Percentiles rank a stretch among this genome's conserved stretches.
These are phyloP conservation scores for Plasmodium cynomolgi DNA, from an alignment of 169 alveolate species.

Conservation along the genomic window DNA sequence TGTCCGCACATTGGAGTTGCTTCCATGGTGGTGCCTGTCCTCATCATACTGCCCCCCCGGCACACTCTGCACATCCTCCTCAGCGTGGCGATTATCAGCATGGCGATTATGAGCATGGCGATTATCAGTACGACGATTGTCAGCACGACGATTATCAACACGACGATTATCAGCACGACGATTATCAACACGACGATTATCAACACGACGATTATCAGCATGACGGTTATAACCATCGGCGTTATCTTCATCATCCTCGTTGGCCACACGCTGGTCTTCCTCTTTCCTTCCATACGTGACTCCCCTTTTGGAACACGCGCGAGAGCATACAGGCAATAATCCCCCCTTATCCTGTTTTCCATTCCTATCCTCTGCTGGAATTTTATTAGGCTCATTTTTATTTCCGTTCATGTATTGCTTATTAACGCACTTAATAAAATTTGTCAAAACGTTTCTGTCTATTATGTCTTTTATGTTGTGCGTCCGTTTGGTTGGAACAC, in stretches of 20 bases:
- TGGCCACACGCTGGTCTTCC: neutral
- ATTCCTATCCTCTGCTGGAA: neutral
- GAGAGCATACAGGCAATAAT: neutral
- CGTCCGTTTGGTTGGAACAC: neutral
- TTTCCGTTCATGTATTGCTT: neutral
- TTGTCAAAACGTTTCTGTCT: slow-evolving; percentile 22
- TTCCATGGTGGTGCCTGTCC: neutral
- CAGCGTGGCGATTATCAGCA: no score
- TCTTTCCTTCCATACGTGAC: neutral
- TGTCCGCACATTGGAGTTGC: neutral
- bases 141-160: no score
- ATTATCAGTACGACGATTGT: no score
- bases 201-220: neutral
- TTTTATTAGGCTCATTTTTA: neutral
- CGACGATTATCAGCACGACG: no score
- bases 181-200: no score
- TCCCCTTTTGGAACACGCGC: neutral
- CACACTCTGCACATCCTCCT: no score
- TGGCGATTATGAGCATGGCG: no score
- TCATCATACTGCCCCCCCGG: neutral
- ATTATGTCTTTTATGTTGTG: slow-evolving; percentile 15
- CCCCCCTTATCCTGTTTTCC: neutral
- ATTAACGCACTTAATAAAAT: slow-evolving; percentile 31
- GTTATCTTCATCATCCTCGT: neutral
- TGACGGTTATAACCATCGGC: neutral